phyloP scores from a whole-genome alignment of 2,329 filamentous ascomycete genomes.

The Sclerotinia subarctica region DNA sequence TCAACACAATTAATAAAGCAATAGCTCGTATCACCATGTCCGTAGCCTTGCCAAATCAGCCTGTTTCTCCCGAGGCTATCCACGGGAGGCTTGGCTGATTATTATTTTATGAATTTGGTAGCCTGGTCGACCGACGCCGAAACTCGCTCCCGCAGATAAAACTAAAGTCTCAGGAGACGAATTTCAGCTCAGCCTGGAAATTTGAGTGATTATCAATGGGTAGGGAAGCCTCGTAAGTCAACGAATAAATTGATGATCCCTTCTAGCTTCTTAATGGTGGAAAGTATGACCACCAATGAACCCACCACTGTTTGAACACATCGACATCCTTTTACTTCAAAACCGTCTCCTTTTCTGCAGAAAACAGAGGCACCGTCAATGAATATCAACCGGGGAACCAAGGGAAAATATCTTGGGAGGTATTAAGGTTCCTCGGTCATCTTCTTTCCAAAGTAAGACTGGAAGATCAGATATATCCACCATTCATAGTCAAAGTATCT shows the following conservation, averaged over 20 bases:
- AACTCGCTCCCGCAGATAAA: conserved; percentile 2
- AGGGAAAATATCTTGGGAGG: not conserved
- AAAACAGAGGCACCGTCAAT: not conserved
- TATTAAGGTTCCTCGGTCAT: conserved; percentile 4
- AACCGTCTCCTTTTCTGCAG: not conserved
- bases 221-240: not conserved
- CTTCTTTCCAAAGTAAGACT: not conserved
- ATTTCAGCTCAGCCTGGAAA: conserved; percentile 17
- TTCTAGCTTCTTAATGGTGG: not conserved
- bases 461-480: not conserved
- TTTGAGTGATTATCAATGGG: not conserved
- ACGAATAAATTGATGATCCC: not conserved
- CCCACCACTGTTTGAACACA: not conserved
- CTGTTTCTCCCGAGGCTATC: conserved; percentile 3
- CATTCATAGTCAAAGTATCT: not conserved
- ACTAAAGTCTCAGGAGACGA: conserved; percentile 15
- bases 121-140: conserved; percentile 14
- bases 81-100: conserved; percentile 8
- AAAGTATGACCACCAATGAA: not conserved
- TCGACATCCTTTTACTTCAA: not conserved
- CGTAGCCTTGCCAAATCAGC: conserved; percentile 11
- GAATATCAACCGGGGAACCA: not conserved
- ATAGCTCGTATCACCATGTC: conserved; percentile 12
- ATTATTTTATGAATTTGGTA: conserved; percentile 10
- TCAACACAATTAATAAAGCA: not conserved